phyloP scores from a whole-genome alignment of 176 grass and related monocot genomes.

The Carex pumila region DNA sequence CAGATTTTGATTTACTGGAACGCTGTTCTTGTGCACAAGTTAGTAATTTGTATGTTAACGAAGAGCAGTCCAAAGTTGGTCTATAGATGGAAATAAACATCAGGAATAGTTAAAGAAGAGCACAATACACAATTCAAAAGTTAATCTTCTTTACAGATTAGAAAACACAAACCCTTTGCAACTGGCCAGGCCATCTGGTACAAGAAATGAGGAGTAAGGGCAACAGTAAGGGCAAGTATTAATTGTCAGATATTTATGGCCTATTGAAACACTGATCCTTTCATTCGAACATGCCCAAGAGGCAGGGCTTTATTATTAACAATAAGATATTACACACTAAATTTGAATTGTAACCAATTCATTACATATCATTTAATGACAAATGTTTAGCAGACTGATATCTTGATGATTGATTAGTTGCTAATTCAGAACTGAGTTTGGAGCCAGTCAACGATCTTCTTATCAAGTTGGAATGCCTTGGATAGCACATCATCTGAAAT shows the following conservation, averaged over 20 bases:
- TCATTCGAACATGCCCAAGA: not conserved
- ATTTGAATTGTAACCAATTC: too few relatives aligned
- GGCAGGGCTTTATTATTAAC: not conserved
- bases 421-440: not conserved
- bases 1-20: too few relatives aligned
- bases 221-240: not conserved
- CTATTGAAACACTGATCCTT: not conserved
- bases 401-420: not conserved
- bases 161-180: too few relatives aligned
- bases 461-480: not conserved
- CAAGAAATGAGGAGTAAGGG: too few relatives aligned
- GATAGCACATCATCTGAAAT: conserved; percentile 6
- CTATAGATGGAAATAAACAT: too few relatives aligned
- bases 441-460: not conserved
- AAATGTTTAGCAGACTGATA: not conserved
- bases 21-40: too few relatives aligned
- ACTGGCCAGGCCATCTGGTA: too few relatives aligned
- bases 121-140: too few relatives aligned
- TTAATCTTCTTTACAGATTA: too few relatives aligned
- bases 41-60: too few relatives aligned
- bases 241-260: not conserved
- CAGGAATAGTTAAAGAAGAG: too few relatives aligned
- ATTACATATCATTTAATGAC: not conserved
- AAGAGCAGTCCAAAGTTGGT: too few relatives aligned
- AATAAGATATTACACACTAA: not conserved